Percentiles rank a stretch among this genome's conserved stretches.
Evolutionary conservation across 2,329 filamentous ascomycete species (phyloP).

Genomic region (Alternaria gaisen): DNA sequence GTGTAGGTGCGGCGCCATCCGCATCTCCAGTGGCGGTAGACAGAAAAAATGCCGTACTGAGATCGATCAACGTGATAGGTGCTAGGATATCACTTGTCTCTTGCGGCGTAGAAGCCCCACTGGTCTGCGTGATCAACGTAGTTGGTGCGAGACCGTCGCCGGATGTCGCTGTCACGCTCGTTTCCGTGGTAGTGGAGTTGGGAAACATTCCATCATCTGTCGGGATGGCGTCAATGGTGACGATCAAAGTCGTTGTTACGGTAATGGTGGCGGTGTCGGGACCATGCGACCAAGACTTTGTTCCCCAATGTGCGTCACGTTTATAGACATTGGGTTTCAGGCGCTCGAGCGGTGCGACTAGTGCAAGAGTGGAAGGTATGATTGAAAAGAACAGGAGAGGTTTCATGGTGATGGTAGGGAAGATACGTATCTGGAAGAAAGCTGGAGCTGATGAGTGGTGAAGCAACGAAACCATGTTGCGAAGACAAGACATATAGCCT

Average conservation of each 20-base stretch:
- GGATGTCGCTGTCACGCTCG: neutral
- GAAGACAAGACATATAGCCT: neutral
- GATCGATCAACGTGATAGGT: conserved; percentile 10
- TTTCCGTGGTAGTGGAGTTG: neutral
- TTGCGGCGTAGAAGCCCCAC: neutral
- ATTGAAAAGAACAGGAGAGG: neutral
- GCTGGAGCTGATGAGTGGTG: neutral
- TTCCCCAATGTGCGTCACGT: neutral
- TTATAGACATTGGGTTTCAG: neutral
- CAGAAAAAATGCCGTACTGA: neutral
- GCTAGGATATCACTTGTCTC: neutral
- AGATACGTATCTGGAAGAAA: neutral
- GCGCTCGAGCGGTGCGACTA: neutral
- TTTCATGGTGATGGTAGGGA: neutral
- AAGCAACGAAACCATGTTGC: neutral
- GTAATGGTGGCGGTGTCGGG: neutral
- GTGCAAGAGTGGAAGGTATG: neutral
- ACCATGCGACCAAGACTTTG: neutral
- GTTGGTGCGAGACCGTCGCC: conserved; percentile 1
- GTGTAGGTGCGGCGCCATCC: neutral
- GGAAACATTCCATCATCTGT: neutral
- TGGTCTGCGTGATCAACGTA: conserved; percentile 4
- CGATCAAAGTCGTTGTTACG: neutral
- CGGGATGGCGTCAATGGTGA: conserved; percentile 2
- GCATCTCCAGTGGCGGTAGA: neutral